These are phyloP conservation scores for Alternaria sp. DNA, from an alignment of 2,329 filamentous ascomycete genomes.

Conservation along the genomic window DNA sequence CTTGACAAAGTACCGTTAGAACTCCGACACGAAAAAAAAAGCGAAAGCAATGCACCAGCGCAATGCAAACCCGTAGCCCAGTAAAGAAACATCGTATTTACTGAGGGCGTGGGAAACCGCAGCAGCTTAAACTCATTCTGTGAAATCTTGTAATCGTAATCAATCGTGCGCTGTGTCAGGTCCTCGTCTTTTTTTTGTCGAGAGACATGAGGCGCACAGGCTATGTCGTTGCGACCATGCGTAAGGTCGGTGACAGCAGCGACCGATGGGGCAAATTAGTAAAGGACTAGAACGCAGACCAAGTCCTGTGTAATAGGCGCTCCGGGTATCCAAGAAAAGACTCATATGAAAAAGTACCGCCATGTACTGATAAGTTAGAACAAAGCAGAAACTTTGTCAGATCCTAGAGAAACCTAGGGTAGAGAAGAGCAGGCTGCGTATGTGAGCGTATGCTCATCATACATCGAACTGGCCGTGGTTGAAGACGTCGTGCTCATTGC, in stretches of 20 bases:
- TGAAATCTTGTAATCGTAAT: slow-evolving; percentile 19
- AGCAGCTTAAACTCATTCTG: slow-evolving; percentile 21
- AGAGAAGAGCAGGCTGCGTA: slow-evolving; percentile 14
- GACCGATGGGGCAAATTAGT: slow-evolving; percentile 15
- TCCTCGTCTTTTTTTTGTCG: slow-evolving; percentile 5
- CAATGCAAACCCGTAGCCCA: slow-evolving; percentile 44
- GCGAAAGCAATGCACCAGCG: slow-evolving; percentile 45
- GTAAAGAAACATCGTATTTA: slow-evolving; percentile 29
- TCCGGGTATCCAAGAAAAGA: slow-evolving; percentile 44
- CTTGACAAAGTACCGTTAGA: slow-evolving; percentile 19
- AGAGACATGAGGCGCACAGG: slow-evolving; percentile 9
- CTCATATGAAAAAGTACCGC: slow-evolving; percentile 33
- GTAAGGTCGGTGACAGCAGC: slow-evolving; percentile 20
- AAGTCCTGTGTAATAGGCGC: slow-evolving; percentile 31
- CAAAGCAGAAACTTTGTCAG: slow-evolving; percentile 43
- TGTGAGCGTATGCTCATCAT: slow-evolving; percentile 30
- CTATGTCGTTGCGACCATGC: slow-evolving; percentile 6
- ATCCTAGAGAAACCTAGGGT: slow-evolving; percentile 20
- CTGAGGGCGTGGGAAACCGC: slow-evolving; percentile 19
- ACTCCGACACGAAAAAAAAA: slow-evolving; percentile 22
- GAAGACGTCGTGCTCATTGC: slow-evolving; percentile 59
- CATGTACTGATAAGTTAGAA: slow-evolving; percentile 29
- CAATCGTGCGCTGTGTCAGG: slow-evolving; percentile 8
- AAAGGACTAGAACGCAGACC: slow-evolving; percentile 34
- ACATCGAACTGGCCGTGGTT: slow-evolving; percentile 54